Percentiles rank a stretch among this genome's conserved stretches.
phyloP scores from a whole-genome alignment of 2,329 filamentous ascomycete species.

The Apiospora saccharicola region DNA sequence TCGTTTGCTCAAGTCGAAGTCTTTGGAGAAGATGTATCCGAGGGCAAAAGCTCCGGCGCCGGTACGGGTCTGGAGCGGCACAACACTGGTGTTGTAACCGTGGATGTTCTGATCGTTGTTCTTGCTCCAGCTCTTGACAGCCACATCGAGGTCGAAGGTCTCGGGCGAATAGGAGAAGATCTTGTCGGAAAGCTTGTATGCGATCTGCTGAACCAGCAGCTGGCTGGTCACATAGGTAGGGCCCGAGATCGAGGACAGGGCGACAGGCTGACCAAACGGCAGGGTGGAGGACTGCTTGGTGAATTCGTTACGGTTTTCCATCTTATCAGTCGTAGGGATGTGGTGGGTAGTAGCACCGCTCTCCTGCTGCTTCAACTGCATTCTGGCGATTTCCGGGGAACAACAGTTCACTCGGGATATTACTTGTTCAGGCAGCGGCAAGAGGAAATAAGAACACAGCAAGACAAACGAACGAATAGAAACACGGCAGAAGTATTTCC shows the following conservation, averaged over 20 bases:
- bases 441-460: neutral
- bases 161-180: constrained; percentile 97
- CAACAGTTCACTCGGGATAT: neutral
- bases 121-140: constrained; percentile 78
- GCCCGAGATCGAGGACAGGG: constrained; percentile 73
- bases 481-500: neutral
- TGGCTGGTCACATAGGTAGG: constrained; percentile 94
- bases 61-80: constrained; percentile 83
- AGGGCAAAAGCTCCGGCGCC: constrained; percentile 92
- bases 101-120: constrained; percentile 79
- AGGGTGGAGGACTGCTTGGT: constrained; percentile 58
- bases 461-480: constrained; percentile 1
- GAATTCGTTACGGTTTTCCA: constrained; percentile 39
- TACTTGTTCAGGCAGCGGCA: neutral
- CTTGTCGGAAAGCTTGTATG: constrained; percentile 94
- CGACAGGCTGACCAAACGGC: constrained; percentile 63
- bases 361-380: constrained; percentile 40
- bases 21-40: constrained; percentile 96
- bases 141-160: constrained; percentile 88
- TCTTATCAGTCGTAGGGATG: constrained; percentile 34
- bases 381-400: constrained; percentile 26
- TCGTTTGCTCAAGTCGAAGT: constrained; percentile 91
- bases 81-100: constrained; percentile 79
- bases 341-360: constrained; percentile 6
- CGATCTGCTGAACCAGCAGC: constrained; percentile 92